These are phyloP conservation scores for Proliferodiscus dingleyae DNA, from an alignment of 2,329 filamentous ascomycete genomes.

Conservation along the genomic window DNA sequence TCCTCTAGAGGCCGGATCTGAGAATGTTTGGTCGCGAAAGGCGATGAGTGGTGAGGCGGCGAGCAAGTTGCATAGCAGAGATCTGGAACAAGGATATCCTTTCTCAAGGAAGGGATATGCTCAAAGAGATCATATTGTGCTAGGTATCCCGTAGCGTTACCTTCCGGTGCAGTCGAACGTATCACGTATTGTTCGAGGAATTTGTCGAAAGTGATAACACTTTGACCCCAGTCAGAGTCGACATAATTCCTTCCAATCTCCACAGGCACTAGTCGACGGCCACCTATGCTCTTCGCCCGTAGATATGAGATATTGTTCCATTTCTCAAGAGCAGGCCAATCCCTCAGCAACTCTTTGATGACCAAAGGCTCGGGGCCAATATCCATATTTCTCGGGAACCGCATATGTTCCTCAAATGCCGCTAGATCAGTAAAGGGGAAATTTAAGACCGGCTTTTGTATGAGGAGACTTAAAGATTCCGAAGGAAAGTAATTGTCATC, in stretches of 20 bases:
- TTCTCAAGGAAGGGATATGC: constrained; percentile 71
- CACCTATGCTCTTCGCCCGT: constrained; percentile 66
- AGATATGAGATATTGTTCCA: constrained; percentile 77
- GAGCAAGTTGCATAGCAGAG: constrained; percentile 74
- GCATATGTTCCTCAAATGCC: constrained; percentile 58
- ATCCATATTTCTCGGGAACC: constrained; percentile 34
- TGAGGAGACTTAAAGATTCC: constrained; percentile 37
- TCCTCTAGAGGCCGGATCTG: constrained; percentile 42
- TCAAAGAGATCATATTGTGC: constrained; percentile 85
- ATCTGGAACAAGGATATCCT: constrained; percentile 77
- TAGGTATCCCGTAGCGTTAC: constrained; percentile 65
- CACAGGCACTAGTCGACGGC: constrained; percentile 75
- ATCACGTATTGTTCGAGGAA: constrained; percentile 51
- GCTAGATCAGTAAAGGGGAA: constrained; percentile 47
- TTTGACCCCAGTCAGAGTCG: constrained; percentile 78
- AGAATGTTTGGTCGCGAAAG: constrained; percentile 37
- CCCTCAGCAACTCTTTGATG: constrained; percentile 57
- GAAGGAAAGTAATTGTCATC: constrained; percentile 16
- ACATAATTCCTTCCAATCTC: constrained; percentile 86
- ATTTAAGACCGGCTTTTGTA: constrained; percentile 39
- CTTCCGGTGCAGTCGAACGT: constrained; percentile 2
- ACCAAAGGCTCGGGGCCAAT: constrained; percentile 57
- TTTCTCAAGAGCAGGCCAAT: constrained; percentile 73
- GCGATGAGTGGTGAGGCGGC: constrained; percentile 42
- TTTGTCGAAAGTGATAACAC: constrained; percentile 66